phyloP scores from a whole-genome alignment of 2,329 filamentous ascomycete genomes.

The Remersonia thermophila region DNA sequence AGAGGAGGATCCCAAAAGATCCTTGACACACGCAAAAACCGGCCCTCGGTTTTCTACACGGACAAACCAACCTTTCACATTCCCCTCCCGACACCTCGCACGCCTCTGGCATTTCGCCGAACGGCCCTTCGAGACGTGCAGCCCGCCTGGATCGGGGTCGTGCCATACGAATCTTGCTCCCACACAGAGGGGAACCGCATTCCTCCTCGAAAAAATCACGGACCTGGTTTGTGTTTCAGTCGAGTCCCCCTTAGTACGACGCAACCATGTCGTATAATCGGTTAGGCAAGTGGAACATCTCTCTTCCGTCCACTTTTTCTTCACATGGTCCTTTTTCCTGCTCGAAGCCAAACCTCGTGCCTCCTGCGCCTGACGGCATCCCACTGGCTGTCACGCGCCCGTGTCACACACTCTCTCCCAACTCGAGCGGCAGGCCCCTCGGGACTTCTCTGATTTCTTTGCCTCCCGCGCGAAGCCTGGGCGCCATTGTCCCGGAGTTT shows the following conservation, averaged over 20 bases:
- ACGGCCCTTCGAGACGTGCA: background rate
- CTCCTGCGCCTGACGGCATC: no score
- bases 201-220: background rate
- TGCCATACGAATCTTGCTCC: no score
- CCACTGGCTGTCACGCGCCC: constrained; percentile 1
- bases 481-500: background rate
- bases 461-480: constrained; percentile 13
- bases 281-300: constrained; percentile 45
- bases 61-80: no score
- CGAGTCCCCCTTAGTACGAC: constrained; percentile 9
- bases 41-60: no score
- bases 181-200: background rate
- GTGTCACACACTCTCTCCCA: constrained; percentile 6
- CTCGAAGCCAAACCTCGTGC: no score
- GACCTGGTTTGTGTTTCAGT: constrained; percentile 4
- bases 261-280: constrained; percentile 60
- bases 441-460: constrained; percentile 9
- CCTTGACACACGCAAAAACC: no score
- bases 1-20: no score
- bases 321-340: constrained; percentile 1
- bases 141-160: no score
- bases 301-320: constrained; percentile 12
- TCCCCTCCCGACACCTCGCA: no score
- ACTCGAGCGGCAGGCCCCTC: constrained; percentile 7
- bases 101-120: background rate